phyloP scores from a whole-genome alignment of 225 moss, liverwort and hornwort species.

The Bryum argenteum region DNA sequence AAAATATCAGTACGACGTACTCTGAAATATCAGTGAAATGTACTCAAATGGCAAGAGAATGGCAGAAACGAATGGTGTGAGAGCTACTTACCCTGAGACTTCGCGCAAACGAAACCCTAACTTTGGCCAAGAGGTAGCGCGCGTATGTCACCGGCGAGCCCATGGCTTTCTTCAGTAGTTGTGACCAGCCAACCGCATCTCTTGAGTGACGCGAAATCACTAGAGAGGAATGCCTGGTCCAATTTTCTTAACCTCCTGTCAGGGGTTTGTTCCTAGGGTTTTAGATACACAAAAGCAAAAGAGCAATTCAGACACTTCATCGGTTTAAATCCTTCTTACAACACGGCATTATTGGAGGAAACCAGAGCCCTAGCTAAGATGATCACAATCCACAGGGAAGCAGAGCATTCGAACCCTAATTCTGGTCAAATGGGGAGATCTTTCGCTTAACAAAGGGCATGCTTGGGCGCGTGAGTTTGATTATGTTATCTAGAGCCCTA shows the following conservation, averaged over 20 bases:
- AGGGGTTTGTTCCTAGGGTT: constrained; percentile 30
- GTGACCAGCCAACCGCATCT: constrained; percentile 37
- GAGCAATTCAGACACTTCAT: background rate
- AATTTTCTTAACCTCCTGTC: constrained; percentile 13
- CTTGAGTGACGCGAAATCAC: constrained; percentile 10
- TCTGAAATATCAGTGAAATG: no score
- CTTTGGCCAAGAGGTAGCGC: constrained; percentile 77
- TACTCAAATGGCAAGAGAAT: no score
- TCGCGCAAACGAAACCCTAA: constrained; percentile 81
- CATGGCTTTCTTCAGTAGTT: constrained; percentile 37
- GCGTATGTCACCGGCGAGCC: constrained; percentile 64
- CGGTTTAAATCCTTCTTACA: background rate
- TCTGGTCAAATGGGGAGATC: constrained; percentile 5
- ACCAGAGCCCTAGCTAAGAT: constrained; percentile 8
- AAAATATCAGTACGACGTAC: background rate
- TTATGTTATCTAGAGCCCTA: background rate
- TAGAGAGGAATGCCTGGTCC: background rate
- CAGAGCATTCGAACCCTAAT: constrained; percentile 27
- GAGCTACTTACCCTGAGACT: constrained; percentile 58
- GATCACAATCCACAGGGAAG: background rate
- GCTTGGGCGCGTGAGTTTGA: no score
- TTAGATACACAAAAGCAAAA: background rate
- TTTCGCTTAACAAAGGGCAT: background rate
- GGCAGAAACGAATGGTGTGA: background rate
- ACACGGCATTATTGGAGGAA: background rate